phyloP scores from a whole-genome alignment of 331 rosid genomes.

The Prunus yedoensis region DNA sequence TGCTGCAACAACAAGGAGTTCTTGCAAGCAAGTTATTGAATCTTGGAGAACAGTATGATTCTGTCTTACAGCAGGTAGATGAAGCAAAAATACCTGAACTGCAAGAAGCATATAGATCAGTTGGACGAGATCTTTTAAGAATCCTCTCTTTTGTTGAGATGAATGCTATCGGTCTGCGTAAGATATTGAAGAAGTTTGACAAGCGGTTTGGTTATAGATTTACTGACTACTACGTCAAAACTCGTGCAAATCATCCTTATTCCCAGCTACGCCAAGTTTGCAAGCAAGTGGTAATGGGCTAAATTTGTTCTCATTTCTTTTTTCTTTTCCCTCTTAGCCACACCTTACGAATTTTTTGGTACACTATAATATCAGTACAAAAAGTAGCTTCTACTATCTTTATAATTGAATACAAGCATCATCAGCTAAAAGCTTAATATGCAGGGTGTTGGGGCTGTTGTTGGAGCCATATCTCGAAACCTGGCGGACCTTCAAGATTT shows the following conservation, averaged over 20 bases:
- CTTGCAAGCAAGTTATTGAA: conserved; percentile 40
- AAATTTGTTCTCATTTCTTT: not conserved
- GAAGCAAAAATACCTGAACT: conserved; percentile 25
- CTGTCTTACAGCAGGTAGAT: conserved; percentile 21
- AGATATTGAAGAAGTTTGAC: conserved; percentile 52
- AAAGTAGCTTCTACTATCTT: not conserved
- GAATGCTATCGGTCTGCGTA: conserved; percentile 48
- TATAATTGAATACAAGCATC: conserved; percentile 4
- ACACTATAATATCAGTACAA: not conserved
- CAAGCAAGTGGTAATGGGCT: conserved; percentile 50
- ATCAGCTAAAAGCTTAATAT: conserved; percentile 16
- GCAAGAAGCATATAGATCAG: conserved; percentile 40
- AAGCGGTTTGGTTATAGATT: conserved; percentile 45
- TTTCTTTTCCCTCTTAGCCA: not conserved
- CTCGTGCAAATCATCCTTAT: conserved; percentile 53
- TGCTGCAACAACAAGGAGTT: conserved; percentile 49
- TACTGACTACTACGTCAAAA: conserved; percentile 51
- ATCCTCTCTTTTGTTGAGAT: conserved; percentile 42
- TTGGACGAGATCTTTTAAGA: conserved; percentile 46
- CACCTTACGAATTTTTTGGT: not conserved
- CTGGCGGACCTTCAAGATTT: conserved; percentile 44
- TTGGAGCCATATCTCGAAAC: conserved; percentile 49
- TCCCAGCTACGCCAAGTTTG: conserved; percentile 48
- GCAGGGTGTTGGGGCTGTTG: conserved; percentile 50
- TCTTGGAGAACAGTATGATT: conserved; percentile 29